Base-by-base conservation (phyloP, 192 early-diverging fungal species). In the Coemansia sp. region DNA sequence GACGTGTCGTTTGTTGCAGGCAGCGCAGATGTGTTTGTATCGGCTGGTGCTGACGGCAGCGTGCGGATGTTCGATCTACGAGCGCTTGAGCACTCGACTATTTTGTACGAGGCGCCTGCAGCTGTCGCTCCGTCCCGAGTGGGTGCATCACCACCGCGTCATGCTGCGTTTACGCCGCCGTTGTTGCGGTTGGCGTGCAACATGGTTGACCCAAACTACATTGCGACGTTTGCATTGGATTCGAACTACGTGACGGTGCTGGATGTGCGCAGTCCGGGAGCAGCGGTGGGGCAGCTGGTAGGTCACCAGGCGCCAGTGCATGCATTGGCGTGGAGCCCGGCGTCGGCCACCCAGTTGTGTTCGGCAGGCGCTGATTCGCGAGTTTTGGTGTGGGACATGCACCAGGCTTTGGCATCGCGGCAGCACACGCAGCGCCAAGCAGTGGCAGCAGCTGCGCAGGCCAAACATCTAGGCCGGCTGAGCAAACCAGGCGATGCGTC, bases 21-120 rank as follows among this genome's bases (percentile, higher is more conserved):
- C 52, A 90, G 87, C 21, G 68, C 84, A 14, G 89, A 98, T 60
- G 87, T 93, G 14, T 99, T 99, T 89, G 95, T 92, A 4, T 93
- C 91, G 67, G 97, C 96, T 18, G 96, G 96, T n/a, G 95, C 93
- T 3, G 97, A 99, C 71, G 97, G 97, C 2, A 93, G 91, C 11
- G 88, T 99, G 24, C 87, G 97, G 17, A 90, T 96, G 88, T 99
- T 99, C 81, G 97, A 99, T 82, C 82, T 98, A 48, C 90, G 97
- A 56, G 81, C 91, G 18, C 83, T 99, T 20, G 97, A 97, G 61
- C 97, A 98, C 74, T 97, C 93, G 8, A 98, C 97, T 6, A 98
- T 99, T 62, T 73, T 99, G 28, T 99, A 98, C 71, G 97, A 99
- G 74, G 89, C 93, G 3, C 84, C 85, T 1, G 68, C 84, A 1